Percentiles rank a stretch among this genome's conserved stretches.
Conservation (phyloP, 1,284 basidiomycete genomes). For the Microbotryomycetes sp. region DNA sequence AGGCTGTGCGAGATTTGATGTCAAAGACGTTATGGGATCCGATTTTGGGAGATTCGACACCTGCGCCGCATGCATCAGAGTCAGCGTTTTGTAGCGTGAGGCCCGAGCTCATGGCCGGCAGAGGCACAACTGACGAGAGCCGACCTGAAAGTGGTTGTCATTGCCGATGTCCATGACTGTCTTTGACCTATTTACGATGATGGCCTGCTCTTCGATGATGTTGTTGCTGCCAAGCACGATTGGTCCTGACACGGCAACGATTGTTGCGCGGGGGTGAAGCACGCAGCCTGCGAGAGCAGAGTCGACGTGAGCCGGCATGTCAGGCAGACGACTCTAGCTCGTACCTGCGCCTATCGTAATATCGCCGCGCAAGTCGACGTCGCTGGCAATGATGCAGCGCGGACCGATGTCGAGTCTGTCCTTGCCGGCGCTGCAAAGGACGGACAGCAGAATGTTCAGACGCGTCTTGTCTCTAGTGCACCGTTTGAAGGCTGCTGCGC, state of each 20-base stretch:
- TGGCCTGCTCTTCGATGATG: slow-evolving; percentile 82
- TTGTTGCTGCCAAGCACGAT: slow-evolving; percentile 80
- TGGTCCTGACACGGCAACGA: slow-evolving; percentile 77
- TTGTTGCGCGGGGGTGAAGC: slow-evolving; percentile 86
- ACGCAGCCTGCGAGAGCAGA: slow-evolving; percentile 54
- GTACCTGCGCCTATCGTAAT: slow-evolving; percentile 77
- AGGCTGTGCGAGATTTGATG: slow-evolving; percentile 67
- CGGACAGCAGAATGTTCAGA: too few relatives aligned
- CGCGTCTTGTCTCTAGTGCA: too few relatives aligned
- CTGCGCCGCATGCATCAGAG: slow-evolving; percentile 43
- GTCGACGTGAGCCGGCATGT: neutral
- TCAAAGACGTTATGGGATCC: slow-evolving; percentile 80
- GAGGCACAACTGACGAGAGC: slow-evolving; percentile 58
- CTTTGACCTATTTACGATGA: slow-evolving; percentile 79
- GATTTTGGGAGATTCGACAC: slow-evolving; percentile 72
- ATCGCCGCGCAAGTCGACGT: slow-evolving; percentile 80
- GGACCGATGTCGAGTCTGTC: slow-evolving; percentile 71
- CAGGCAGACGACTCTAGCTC: neutral
- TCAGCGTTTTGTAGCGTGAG: neutral
- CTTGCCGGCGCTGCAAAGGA: slow-evolving; percentile 49
- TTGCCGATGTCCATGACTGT: slow-evolving; percentile 86
- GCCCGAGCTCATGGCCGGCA: neutral
- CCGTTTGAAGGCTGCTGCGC: too few relatives aligned
- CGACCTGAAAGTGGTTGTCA: slow-evolving; percentile 87
- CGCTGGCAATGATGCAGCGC: slow-evolving; percentile 74